Evolutionary conservation across 805 yeast species (phyloP), one percentile per base, ranked within the genome.

Genomic region (Tetrapisispora phaffii): DNA sequence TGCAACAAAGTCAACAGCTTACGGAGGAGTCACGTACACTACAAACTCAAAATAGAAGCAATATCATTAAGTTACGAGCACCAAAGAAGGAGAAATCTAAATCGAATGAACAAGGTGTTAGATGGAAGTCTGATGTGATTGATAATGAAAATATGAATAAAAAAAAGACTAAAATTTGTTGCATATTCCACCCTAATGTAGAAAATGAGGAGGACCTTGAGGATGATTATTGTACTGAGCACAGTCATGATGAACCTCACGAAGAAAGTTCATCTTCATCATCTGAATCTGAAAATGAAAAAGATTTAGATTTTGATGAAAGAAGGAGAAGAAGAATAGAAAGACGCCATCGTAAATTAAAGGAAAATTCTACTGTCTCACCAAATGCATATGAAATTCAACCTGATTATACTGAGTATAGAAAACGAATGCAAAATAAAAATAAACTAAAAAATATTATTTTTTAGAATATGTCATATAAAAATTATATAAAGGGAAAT

Each of bases 311-410:
- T 46, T 50, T 61, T 15, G 63, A 63, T 20, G 58, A 56, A 41
- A 62, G 66, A 46, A 57, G 61, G 56, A 46, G 55, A 51, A 52
- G 63, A 56, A 55, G 67, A 54, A 50, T 59, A 48, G 59, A 55
- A 53, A 56, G 64, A 62, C 62, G 65, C 48, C 64, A 57, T 48
- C 56, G 47, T 47, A 61, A 54, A 40, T 41, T 62, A 12, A 49
- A 52, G 23, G 47, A 55, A 34, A 56, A 54, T 40, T 53, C 57
- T 32, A 48, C 55, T 9, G 65, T 69, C 38, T 68, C 71, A 50
- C 95, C 85, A 19, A 85, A 90, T 64, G 96, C 96, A 0, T 90
- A 90, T 57, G 97, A 89, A 60, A 67, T 77, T 32, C 96, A 87
- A 62, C 97, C 96, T 1, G 75, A 70, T 53, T 80, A 79, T 55